Evolutionary conservation across 2,329 filamentous ascomycete species (phyloP), one percentile per base, ranked within the genome.

Genomic region (Pyricularia sp.): DNA sequence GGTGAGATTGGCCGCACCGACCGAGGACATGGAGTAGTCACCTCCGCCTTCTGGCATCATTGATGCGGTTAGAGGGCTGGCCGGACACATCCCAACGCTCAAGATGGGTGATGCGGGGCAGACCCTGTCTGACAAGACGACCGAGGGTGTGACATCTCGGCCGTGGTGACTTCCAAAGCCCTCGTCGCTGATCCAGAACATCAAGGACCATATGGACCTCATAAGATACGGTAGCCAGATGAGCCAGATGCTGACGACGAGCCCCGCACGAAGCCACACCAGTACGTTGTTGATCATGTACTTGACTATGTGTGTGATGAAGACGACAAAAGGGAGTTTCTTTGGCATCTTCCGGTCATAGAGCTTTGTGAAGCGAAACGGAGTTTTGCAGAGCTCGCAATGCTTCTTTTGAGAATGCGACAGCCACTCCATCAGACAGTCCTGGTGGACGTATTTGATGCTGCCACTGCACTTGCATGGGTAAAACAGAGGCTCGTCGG

Each of bases 321-420:
- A 97, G 67, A 99, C 81, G 62, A 88, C 83, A 55, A 88, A 82
- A 0, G 96, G 94, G 16, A 99, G 82, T 13, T 84, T 86, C 68
- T 85, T 84, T 1, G 94, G 96, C 94, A 99, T 99, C 72, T 93
- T 85, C 4, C 92, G 91, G 67, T 93, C 88, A 78, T 99, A 99
- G 53, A 99, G 84, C 77, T 99, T 99, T 64, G 94, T 99, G 79
- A 99, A 99, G 67, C 92, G 90, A 73, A 97, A 99, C 0, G 93
- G 88, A 2, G 94, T 99, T 79, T 99, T 99, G 86, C 94, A 99
- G 44, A 99, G 87, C 79, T 99, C 94, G 81, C 96, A 99, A 80
- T 99, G 90, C 76, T 97, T 97, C 84, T 99, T 99, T 75, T 99
- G 93, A 1, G 94, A 97, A 76, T 99, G 96, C 62, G 92, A 93